A percentile compares a stretch with the other conserved stretches of the same genome.
Evolutionary conservation across 116 monocot species (phyloP).

Genomic region (Cymodocea nodosa): DNA sequence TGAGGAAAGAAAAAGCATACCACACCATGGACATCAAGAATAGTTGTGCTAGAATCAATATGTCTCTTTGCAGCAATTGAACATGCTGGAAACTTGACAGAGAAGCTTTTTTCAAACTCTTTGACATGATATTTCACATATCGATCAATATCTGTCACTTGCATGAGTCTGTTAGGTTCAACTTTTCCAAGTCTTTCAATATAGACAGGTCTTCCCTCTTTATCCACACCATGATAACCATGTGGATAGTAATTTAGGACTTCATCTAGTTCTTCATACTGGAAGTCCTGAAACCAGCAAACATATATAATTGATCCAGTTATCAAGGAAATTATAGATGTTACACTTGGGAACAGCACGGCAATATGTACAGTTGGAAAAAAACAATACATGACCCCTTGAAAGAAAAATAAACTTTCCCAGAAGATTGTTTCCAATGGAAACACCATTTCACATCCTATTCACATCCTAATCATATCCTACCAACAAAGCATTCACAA

Average conservation of each 20-base stretch:
- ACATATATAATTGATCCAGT: neutral
- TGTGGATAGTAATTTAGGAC: constrained; percentile 87
- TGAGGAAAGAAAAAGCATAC: constrained; percentile 24
- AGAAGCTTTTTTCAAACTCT: constrained; percentile 84
- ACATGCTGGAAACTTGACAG: constrained; percentile 88
- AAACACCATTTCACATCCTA: no score
- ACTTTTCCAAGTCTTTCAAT: constrained; percentile 95
- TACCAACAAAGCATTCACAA: no score
- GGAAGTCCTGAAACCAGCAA: constrained; percentile 57
- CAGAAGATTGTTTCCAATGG: no score
- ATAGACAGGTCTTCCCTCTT: constrained; percentile 87
- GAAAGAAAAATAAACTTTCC: no score
- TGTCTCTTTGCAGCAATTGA: constrained; percentile 88
- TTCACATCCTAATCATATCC: no score
- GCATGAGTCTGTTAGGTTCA: constrained; percentile 82
- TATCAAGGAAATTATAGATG: no score
- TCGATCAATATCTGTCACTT: constrained; percentile 81
- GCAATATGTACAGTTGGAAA: neutral
- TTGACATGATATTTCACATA: constrained; percentile 87
- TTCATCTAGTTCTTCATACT: constrained; percentile 57
- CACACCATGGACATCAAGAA: constrained; percentile 98
- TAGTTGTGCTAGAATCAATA: constrained; percentile 90
- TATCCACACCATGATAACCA: constrained; percentile 98
- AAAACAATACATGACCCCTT: neutral
- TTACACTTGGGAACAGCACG: no score